These are phyloP conservation scores for Dactylellina parvicollis DNA, from an alignment of 2,329 filamentous ascomycete species.

Conservation along the genomic window DNA sequence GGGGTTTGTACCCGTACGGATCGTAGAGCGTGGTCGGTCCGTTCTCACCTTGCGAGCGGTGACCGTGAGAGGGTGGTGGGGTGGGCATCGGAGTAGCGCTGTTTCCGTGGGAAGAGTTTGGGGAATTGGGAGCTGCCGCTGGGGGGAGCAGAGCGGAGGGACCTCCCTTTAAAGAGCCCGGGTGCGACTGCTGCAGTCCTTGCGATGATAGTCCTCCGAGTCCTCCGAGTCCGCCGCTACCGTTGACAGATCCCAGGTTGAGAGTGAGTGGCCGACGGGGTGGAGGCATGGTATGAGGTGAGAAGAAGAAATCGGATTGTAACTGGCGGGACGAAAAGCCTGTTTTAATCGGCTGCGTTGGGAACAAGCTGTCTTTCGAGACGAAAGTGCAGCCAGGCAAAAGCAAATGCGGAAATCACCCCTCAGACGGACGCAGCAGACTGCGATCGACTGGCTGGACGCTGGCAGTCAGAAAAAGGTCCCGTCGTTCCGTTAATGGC, in stretches of 20 bases:
- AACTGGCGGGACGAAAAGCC: slow-evolving; percentile 48
- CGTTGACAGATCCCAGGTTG: slow-evolving; percentile 38
- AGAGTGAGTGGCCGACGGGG: slow-evolving; percentile 43
- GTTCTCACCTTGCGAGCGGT: slow-evolving; percentile 45
- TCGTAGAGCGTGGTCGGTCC: slow-evolving; percentile 49
- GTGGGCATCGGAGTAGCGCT: slow-evolving; percentile 52
- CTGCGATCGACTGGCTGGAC: slow-evolving; percentile 35
- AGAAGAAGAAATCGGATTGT: slow-evolving; percentile 24
- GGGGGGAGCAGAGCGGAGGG: slow-evolving; percentile 3
- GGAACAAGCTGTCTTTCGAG: slow-evolving; percentile 30
- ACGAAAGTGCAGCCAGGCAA: slow-evolving; percentile 4
- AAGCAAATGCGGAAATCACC: slow-evolving; percentile 33
- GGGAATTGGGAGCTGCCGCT: slow-evolving; percentile 37
- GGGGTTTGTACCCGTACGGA: slow-evolving; percentile 46
- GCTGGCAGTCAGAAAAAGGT: slow-evolving; percentile 26
- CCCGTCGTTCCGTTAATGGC: slow-evolving; percentile 47
- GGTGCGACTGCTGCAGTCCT: slow-evolving; percentile 10
- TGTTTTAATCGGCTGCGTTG: slow-evolving; percentile 52
- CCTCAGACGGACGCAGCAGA: slow-evolving; percentile 9
- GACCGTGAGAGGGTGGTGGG: slow-evolving; percentile 50
- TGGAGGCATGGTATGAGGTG: slow-evolving; percentile 15
- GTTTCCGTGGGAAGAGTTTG: slow-evolving; percentile 52
- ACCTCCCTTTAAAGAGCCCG: slow-evolving; percentile 28
- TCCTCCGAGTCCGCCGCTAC: slow-evolving; percentile 17
- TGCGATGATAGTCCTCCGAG: slow-evolving; percentile 24